A percentile compares a stretch with the other conserved stretches of the same genome.
These are phyloP conservation scores for Helianthus annuus DNA, from an alignment of 129 eudicot species.

Conservation along the genomic window HanXRQr2.0-SUNRISE NC_035447.2:29593585-29594084, in stretches of 20 bases:
- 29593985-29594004: constrained; percentile 56
- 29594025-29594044: constrained; percentile 41
- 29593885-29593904: constrained; percentile 44
- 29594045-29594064: constrained; percentile 52
- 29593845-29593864: constrained; percentile 51
- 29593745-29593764: constrained; percentile 87
- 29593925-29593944: constrained; percentile 54
- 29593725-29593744: constrained; percentile 95
- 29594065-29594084: constrained; percentile 46
- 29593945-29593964: constrained; percentile 50
- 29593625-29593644: constrained; percentile 85
- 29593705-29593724: constrained; percentile 84
- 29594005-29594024: constrained; percentile 38
- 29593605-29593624: constrained; percentile 82
- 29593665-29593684: constrained; percentile 77
- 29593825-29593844: constrained; percentile 44
- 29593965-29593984: constrained; percentile 63
- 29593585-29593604: constrained; percentile 84
- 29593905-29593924: constrained; percentile 47
- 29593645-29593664: constrained; percentile 90
- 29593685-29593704: constrained; percentile 76
- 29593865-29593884: constrained; percentile 48
- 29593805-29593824: constrained; percentile 54
- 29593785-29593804: constrained; percentile 54
- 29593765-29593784: constrained; percentile 56